Percentiles rank a stretch among this genome's conserved stretches.
phyloP scores from a whole-genome alignment of 305 asterid species.

The Vinca major region DNA sequence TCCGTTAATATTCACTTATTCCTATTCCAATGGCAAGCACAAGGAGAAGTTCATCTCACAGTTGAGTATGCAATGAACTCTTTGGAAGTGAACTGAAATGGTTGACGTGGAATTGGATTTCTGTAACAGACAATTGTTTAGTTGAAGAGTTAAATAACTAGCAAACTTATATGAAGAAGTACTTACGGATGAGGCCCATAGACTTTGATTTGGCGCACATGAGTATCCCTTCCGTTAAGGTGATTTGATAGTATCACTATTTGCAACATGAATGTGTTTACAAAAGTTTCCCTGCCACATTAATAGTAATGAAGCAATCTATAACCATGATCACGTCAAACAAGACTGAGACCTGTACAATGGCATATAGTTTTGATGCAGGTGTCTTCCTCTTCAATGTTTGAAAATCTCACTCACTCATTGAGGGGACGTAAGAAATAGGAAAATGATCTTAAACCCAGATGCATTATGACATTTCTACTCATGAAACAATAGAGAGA shows the following conservation, averaged over 20 bases:
- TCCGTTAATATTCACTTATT: not conserved
- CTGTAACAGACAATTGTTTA: slow-evolving; percentile 34
- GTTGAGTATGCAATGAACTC: slow-evolving; percentile 78
- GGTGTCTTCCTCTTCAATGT: not conserved
- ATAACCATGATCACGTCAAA: not conserved
- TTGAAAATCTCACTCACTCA: not conserved
- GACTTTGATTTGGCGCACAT: slow-evolving; percentile 85
- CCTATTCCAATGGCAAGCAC: slow-evolving; percentile 6
- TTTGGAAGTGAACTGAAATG: slow-evolving; percentile 76
- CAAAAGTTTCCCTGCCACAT: slow-evolving; percentile 76
- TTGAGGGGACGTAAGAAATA: not conserved
- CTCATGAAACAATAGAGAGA: not conserved
- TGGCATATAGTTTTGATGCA: not conserved
- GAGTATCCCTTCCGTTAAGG: slow-evolving; percentile 90
- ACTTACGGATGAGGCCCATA: slow-evolving; percentile 85
- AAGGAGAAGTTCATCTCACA: slow-evolving; percentile 44
- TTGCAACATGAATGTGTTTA: slow-evolving; percentile 90
- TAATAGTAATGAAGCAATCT: slow-evolving; percentile 3
- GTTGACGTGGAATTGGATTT: slow-evolving; percentile 82
- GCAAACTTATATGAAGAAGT: not conserved
- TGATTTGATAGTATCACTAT: slow-evolving; percentile 77
- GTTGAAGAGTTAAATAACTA: not conserved
- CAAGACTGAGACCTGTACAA: not conserved
- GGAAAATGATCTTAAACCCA: not conserved
- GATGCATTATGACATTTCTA: not conserved